Base-by-base conservation (phyloP, 2,329 filamentous ascomycete species). In the Thyridium curvatum region DNA sequence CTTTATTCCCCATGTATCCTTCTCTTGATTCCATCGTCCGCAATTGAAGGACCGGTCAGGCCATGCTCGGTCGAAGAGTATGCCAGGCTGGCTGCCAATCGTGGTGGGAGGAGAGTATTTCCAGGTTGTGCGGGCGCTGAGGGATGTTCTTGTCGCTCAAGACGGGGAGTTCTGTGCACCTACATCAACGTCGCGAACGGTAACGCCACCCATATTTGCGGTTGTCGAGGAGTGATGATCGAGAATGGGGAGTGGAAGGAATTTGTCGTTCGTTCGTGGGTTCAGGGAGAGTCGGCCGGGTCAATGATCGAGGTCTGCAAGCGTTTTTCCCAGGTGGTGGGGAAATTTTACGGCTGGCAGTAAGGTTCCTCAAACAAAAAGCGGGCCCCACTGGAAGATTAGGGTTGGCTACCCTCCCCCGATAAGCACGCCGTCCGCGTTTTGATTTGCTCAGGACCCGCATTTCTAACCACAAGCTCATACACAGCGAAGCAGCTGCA, bases 131-230 rank as follows among this genome's bases (percentile, higher is more conserved):
- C 37, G 36, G 39, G 40, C 35, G 26, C 34, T 32, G 47, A 43
- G 35, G 41, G 28, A 41, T 49, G n/a, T n/a, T 43, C 46, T 45
- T 46, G 51, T 49, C 44, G 51, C 46, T 59, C 46, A 58, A 41
- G 50, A 47, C 46, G 50, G 44, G 51, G 45, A 45, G 42, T 41
- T 53, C 49, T 51, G 44, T 54, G 52, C 56, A 79, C 79, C 71
- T 81, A 86, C 82, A 78, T 86, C 83, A 67, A 90, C 85, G 74
- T 90, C 86, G 72, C 85, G 84, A 71, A 91, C 86, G 59, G 74
- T 79, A 66, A 87, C 86, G 69, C 83, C 78, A 65, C 73, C 71
- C 86, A 90, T 90, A 67, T 75, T 88, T 72, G 72, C 51, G 53
- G 45, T 42, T 41, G 42, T 34, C n/a, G 39, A 31, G 36, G 26